Evolutionary conservation across 306 rosid species (phyloP), one percentile per base, ranked within the genome.

Genomic region (Cucurbita maxima): DNA sequence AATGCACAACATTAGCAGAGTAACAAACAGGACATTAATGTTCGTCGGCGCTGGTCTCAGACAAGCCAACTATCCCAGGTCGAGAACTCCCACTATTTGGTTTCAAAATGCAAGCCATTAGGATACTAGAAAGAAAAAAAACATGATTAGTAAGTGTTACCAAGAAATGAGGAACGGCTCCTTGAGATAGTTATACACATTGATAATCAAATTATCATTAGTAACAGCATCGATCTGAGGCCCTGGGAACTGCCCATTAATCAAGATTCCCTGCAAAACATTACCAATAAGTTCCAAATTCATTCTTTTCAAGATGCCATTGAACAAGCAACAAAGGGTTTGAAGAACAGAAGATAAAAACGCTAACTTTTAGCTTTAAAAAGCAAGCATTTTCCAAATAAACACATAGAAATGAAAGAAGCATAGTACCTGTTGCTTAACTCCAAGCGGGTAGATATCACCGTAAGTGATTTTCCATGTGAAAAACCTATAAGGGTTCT

Each of bases 191-290:
- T 94, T 94, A 76, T 74, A 89, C 8, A 94, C 98, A 72, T 75
- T 89, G 81, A 94, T 86, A 72, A 91, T 81, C 86, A 94, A 81
- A 83, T 94, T 94, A 43, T 89, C 95, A 83, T 94, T 94, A 4
- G 99, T 94, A 54, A 94, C 85, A 59, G 99, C 92, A 15, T 94
- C 97, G n/a, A 94, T 94, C 66, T 94, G 95, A 59, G 99, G 99
- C 64, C 99, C 99, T 0, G 99, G 99, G 77, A 94, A 94, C 80
- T 94, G 98, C 10, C 95, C 95, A 76, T 94, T 94, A 74, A 94
- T 90, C 87, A 94, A 86, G 77, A 94, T 94, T 75, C 91, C 98
- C 98, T 94, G 87, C 81, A 30, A 30, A 30, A 30, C 34, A 0
- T 0, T 43, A 8, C 63, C 30, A 47, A 67, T 78, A 37, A 47